Evolutionary conservation across 2,329 filamentous ascomycete species (phyloP), one percentile per base, ranked within the genome.

Genomic region (Colletotrichum higginsianum): DNA sequence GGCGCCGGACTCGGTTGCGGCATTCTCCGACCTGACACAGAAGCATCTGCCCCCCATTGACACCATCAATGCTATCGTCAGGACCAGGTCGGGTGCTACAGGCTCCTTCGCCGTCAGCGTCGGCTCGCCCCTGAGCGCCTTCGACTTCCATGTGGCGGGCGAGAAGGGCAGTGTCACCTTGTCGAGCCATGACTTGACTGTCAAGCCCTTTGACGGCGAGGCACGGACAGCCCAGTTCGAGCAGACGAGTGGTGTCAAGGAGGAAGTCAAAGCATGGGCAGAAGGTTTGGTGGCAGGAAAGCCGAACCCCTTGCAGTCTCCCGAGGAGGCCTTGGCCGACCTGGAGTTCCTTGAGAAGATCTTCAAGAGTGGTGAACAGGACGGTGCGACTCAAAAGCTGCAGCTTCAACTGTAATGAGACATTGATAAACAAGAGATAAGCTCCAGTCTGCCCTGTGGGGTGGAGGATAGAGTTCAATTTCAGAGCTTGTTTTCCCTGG

Each of bases 21-120:
- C 90, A 0, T 88, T 89, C 71, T 89, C 90, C 1, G 71, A 65
- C 42, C 53, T 66, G 60, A 68, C 63, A 57, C 85, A 88, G 72
- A 78, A 84, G 64, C 85, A 91, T 75, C 83, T 94, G 11, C 85
- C 88, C 5, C 92, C 92, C 0, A 85, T 92, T 1, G 92, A 94
- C 77, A 92, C 91, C 1, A 82, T 94, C 61, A 87, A 90, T 75
- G 89, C 89, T 12, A 84, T 89, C 2, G 74, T 91, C 47, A 85
- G 84, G 76, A 86, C 89, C 2, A 83, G 82, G 68, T 85, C 84
- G 35, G 90, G 90, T 3, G 84, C 82, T 2, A 84, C 85, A 1
- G 91, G 91, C 2, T 88, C 86, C 6, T 87, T 92, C 60, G 83
- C 85, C 66, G 80, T 89, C n/a, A 88, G 86, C 2, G 87, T 87